Evolutionary conservation across 2,329 filamentous ascomycete genomes (phyloP).

Genomic region (Ophioceras dolichostomum): DNA sequence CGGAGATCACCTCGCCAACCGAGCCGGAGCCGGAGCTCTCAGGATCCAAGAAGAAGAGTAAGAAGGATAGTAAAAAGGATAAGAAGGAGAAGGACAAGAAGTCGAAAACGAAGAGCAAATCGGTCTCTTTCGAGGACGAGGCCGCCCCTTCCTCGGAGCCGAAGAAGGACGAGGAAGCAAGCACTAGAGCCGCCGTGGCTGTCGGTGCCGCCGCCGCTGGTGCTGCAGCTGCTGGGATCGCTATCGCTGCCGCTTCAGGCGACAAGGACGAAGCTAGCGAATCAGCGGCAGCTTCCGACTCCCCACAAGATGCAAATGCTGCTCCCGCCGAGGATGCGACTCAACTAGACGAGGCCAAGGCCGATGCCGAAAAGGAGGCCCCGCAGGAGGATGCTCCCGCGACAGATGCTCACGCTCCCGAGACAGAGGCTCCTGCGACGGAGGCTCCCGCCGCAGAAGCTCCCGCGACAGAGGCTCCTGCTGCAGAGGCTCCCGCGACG

Average conservation of each 20-base stretch:
- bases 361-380: no score
- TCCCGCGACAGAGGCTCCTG: not conserved
- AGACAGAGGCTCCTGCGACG: conserved; percentile 1
- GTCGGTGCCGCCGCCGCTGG: not conserved
- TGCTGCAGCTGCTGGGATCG: not conserved
- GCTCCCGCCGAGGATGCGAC: not conserved
- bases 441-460: conserved; percentile 1
- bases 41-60: not conserved
- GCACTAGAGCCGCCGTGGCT: no score
- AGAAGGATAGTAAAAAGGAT: not conserved
- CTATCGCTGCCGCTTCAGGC: no score
- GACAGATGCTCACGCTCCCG: conserved; percentile 1
- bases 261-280: no score
- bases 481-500: conserved; percentile 5
- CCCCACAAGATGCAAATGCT: no score
- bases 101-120: not conserved
- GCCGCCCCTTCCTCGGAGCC: no score
- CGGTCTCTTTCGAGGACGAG: no score
- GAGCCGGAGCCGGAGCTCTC: not conserved
- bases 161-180: no score
- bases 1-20: not conserved
- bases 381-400: not conserved
- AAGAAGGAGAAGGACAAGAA: not conserved
- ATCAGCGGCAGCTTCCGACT: no score
- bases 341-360: not conserved